A percentile compares a stretch with the other conserved stretches of the same genome.
Conservation (phyloP, 2,329 filamentous ascomycete genomes). For the Nigrograna mackinnonii region DNA sequence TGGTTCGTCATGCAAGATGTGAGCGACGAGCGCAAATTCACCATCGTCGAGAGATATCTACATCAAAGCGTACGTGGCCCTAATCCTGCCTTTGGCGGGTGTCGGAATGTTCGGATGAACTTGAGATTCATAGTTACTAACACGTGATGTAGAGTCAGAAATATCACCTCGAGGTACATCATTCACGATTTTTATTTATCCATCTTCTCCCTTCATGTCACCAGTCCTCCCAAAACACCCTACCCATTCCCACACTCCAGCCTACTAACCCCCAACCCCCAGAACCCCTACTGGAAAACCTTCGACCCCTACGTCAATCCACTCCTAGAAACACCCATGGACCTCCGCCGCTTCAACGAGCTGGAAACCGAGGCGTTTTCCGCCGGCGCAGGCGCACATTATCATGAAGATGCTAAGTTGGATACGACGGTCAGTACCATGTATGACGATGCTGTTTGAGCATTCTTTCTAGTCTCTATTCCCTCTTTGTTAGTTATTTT, state of each 20-base stretch:
- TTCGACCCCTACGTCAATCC: conserved; percentile 76
- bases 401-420: conserved; percentile 21
- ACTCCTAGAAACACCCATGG: conserved; percentile 69
- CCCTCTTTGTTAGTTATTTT: too few relatives aligned
- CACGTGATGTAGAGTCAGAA: conserved; percentile 36
- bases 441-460: conserved; percentile 10
- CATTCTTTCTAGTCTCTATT: too few relatives aligned
- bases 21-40: conserved; percentile 70
- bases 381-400: conserved; percentile 17
- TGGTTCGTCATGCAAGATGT: conserved; percentile 82
- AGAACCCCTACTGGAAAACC: conserved; percentile 75
- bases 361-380: conserved; percentile 55
- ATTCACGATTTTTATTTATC: too few relatives aligned
- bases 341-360: conserved; percentile 70
- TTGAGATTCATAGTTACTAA: too few relatives aligned
- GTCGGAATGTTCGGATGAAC: background rate
- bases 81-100: background rate
- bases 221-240: too few relatives aligned
- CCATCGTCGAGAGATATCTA: conserved; percentile 74
- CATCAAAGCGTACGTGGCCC: conserved; percentile 60
- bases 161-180: conserved; percentile 46
- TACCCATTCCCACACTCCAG: too few relatives aligned
- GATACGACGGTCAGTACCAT: conserved; percentile 10
- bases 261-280: background rate
- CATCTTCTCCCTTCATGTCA: too few relatives aligned